Evolutionary conservation across 306 rosid genomes (phyloP).

Genomic region (Cicer judaicum): DNA sequence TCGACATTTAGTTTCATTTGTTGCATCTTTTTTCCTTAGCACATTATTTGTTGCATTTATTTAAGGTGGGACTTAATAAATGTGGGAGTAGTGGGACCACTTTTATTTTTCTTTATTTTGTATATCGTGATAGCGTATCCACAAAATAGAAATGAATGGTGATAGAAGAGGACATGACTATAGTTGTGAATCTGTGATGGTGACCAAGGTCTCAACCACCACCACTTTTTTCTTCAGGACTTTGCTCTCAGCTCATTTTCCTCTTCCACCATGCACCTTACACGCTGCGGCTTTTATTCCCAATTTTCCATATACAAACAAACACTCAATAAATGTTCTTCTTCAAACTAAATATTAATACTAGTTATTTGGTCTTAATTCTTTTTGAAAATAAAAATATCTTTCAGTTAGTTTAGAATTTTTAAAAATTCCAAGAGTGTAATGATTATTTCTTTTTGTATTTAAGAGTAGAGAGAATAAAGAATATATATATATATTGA

Average conservation of each 20-base stretch:
- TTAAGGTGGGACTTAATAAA: conserved; percentile 16
- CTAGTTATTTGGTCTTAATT: background rate
- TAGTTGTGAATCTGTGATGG: conserved; percentile 54
- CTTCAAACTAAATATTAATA: too few species aligned
- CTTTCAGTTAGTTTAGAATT: too few species aligned
- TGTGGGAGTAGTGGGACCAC: conserved; percentile 52
- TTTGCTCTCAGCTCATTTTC: background rate
- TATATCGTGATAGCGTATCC: conserved; percentile 29
- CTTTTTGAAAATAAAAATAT: too few species aligned
- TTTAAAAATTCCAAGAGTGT: too few species aligned
- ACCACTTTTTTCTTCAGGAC: conserved; percentile 34
- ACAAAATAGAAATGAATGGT: conserved; percentile 19
- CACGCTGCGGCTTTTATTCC: too few species aligned
- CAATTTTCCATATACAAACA: too few species aligned
- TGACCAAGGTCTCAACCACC: conserved; percentile 48
- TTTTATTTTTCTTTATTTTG: background rate
- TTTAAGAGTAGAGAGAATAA: too few species aligned
- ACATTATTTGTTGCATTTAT: conserved; percentile 22
- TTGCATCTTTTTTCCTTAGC: background rate
- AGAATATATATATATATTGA: too few species aligned
- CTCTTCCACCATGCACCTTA: too few species aligned
- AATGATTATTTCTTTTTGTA: too few species aligned
- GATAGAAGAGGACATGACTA: conserved; percentile 58
- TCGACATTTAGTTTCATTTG: conserved; percentile 22
- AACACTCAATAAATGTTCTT: too few species aligned